These are phyloP conservation scores for Pleurotus eryngii DNA, from an alignment of 768 basidiomycete genomes.

Conservation along the genomic window DNA sequence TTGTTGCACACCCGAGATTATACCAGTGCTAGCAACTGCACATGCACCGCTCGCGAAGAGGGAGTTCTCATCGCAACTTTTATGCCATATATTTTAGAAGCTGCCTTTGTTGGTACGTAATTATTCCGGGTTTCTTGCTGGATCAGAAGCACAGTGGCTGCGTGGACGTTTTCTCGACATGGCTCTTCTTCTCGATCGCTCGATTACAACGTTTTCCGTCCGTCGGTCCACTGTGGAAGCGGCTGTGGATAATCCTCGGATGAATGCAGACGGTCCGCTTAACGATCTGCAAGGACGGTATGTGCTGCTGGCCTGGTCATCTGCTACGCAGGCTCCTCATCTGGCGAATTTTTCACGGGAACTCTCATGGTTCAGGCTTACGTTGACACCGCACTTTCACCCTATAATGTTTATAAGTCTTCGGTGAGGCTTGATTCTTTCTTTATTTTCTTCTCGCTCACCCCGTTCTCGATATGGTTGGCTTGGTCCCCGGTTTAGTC, in stretches of 20 bases:
- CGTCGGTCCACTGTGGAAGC: neutral
- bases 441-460: neutral
- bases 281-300: neutral
- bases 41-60: neutral
- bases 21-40: neutral
- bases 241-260: slow-evolving; percentile 6
- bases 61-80: neutral
- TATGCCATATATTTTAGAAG: neutral
- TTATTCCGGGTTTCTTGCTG: neutral
- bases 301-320: slow-evolving; percentile 5
- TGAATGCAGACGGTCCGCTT: slow-evolving; percentile 1
- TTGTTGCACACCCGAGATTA: neutral
- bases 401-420: neutral
- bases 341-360: neutral
- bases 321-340: neutral
- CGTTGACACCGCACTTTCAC: slow-evolving; percentile 1
- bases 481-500: neutral
- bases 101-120: neutral
- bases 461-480: neutral
- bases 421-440: neutral
- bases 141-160: neutral
- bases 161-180: neutral
- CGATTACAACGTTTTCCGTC: slow-evolving; percentile 1
- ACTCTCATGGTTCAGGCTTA: neutral
- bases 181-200: neutral